These are phyloP conservation scores for Acer saccharum DNA, from an alignment of 345 rosid genomes.

Conservation along the genomic window DNA sequence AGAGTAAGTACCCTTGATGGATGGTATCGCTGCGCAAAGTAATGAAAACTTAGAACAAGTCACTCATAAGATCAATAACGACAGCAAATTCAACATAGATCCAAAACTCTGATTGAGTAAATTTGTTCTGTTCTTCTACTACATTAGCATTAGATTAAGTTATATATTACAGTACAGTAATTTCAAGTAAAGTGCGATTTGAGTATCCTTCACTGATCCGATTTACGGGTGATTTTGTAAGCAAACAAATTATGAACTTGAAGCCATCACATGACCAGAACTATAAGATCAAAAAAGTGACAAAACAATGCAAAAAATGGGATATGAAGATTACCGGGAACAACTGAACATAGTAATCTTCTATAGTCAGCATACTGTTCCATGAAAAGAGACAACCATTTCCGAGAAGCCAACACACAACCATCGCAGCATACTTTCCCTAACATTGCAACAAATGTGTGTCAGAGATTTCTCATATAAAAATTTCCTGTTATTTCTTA, in stretches of 20 bases:
- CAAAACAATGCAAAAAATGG: neutral
- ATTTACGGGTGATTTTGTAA: neutral
- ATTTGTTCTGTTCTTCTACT: neutral
- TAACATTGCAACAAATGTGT: conserved; percentile 19
- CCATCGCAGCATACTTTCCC: conserved; percentile 71
- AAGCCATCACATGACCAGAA: neutral
- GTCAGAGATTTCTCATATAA: neutral
- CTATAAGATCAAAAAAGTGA: neutral
- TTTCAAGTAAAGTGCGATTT: no score
- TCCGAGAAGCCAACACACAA: conserved; percentile 81
- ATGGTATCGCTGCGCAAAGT: conserved; percentile 59
- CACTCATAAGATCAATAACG: neutral
- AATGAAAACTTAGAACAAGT: conserved; percentile 16
- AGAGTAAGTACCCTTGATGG: conserved; percentile 77
- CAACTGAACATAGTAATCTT: conserved; percentile 60
- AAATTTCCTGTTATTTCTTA: neutral
- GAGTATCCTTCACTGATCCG: no score
- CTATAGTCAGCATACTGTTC: conserved; percentile 83
- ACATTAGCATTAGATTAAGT: neutral
- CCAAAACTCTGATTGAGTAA: neutral
- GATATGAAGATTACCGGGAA: conserved; percentile 56
- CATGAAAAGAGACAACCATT: conserved; percentile 80
- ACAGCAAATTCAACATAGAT: neutral
- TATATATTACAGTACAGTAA: neutral
- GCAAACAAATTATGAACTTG: neutral